Evolutionary conservation across 148 eudicot genomes (phyloP), one percentile per base, ranked within the genome.

Genomic region (Polygonum maritimum): DNA sequence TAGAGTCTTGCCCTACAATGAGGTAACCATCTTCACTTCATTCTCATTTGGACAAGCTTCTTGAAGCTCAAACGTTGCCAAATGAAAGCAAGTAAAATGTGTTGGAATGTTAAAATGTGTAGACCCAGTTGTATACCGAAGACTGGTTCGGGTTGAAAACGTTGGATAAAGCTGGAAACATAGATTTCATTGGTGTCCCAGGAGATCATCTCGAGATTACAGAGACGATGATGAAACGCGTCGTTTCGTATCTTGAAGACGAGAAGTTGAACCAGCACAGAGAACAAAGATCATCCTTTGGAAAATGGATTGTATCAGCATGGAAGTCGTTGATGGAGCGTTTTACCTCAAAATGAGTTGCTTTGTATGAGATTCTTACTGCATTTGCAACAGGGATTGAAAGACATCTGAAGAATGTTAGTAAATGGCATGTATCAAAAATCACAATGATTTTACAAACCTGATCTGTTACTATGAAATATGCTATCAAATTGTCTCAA

Each of bases 101-200:
- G 31, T 60, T 26, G 6, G 31, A 60, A 26, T 60, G 36, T 10
- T 60, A 2, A n/a, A 4, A 4, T 26, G 21, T 60, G 84, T 82
- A 88, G 92, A 88, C 92, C 44, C 60, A 47, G 5, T 86, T 88
- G 45, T 88, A 88, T 54, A 81, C 33, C 4, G 89, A 88, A 80
- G 92, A 88, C 60, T 88, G 89, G 92, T 86, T 88, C 13, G 92
- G 92, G 69, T 74, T 88, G 73, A 84, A 76, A 77, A 84, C 86
- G 3, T 78, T 88, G 69, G 85, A 83, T 52, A 84, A 85, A 78
- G 90, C 86, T 18, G 88, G 87, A 57, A 87, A 80, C 77, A 86
- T 87, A 44, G 80, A 80, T 65, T 87, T 78, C 69, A 10, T 87
- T 19, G 85, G 54, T 2, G 81, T 80, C 7, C 36, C 85, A 0